A percentile compares a stretch with the other conserved stretches of the same genome.
phyloP scores from a whole-genome alignment of 139 green algal genomes.

The Chlorella sp. region DNA sequence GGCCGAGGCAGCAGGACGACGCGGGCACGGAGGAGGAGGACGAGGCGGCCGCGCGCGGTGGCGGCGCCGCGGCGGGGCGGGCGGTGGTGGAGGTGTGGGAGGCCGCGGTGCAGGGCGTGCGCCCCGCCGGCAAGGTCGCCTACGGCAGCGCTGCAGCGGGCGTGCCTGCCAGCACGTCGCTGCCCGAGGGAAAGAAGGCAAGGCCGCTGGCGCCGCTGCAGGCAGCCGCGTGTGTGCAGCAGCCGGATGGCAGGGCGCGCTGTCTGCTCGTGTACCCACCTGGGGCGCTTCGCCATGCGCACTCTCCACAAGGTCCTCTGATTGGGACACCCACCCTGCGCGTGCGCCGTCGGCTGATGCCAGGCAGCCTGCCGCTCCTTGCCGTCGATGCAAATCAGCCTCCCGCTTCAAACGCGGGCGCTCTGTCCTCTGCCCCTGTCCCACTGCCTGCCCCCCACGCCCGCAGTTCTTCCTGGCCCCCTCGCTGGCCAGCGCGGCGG shows the following conservation, averaged over 20 bases:
- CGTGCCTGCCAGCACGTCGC: background rate
- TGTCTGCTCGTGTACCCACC: too few relatives aligned
- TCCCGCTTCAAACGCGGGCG: too few relatives aligned
- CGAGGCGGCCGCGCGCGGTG: background rate
- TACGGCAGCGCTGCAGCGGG: background rate
- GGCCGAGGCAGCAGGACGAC: background rate
- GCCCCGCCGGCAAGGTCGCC: background rate
- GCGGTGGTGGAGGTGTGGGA: background rate
- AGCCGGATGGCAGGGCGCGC: background rate
- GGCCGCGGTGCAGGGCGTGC: background rate
- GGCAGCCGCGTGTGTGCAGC: background rate
- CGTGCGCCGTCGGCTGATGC: background rate
- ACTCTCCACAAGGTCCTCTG: background rate
- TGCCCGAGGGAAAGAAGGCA: conserved; percentile 9
- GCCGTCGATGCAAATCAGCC: background rate
- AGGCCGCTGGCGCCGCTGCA: background rate
- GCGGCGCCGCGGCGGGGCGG: background rate
- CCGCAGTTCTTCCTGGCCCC: conserved; percentile 14
- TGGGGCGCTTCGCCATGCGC: background rate
- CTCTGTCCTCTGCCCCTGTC: too few relatives aligned
- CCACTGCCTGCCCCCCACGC: too few relatives aligned
- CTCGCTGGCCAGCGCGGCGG: background rate
- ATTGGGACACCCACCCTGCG: background rate
- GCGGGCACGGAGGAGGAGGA: background rate
- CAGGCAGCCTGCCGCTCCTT: background rate